Base-by-base conservation (phyloP, 1,139 yeast species). In the Lodderomyces metapsilosis region DNA sequence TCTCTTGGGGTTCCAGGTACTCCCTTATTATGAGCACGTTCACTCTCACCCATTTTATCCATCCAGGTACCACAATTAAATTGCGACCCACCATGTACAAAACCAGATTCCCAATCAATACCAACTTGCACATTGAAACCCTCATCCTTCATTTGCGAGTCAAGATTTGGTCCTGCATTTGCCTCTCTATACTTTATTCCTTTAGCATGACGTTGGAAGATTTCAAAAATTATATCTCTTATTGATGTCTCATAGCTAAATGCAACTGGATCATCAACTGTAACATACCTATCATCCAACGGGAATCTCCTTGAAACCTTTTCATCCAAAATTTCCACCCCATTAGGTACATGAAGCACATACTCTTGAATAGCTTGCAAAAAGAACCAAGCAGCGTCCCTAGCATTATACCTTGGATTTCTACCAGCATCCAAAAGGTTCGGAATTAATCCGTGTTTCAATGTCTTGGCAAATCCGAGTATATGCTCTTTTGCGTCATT, bases 1-100 rank as follows among this genome's bases (percentile, higher is more conserved):
- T 91, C 96, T 59, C 98, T 78, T 28, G 98, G 98, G 0, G 98
- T 92, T 2, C 98, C 98, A 1, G 98, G 98, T 32, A 78, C 71
- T 12, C 98, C 98, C 55, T 83, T 85, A 46, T 82, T 84, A 1
- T 87, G 85, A 0, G 98, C 97, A 45, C 64, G 70, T 39, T 65
- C 80, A 57, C 96, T 87, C 66, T 92, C 98, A 16, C 98, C 98
- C 98, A 92, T 92, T 67, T 92, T 92, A 64, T 92, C 98, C 97
- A 91, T 92, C 98, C 98, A 92, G 0, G 98, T 92, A 17, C 98
- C 98, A 68, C 98, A 92, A 57, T 92, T 92, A 61, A 67, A 78
- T 59, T 86, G 95, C 41, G 88, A 87, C 1, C 98, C 98, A 37
- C 98, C 98, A 61, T 82, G 86, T 5, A 91, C 71, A 36, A 92